Evolutionary conservation across 441 rosid genomes (phyloP), one percentile per base, ranked within the genome.

Genomic region (Adansonia grandidieri): DNA sequence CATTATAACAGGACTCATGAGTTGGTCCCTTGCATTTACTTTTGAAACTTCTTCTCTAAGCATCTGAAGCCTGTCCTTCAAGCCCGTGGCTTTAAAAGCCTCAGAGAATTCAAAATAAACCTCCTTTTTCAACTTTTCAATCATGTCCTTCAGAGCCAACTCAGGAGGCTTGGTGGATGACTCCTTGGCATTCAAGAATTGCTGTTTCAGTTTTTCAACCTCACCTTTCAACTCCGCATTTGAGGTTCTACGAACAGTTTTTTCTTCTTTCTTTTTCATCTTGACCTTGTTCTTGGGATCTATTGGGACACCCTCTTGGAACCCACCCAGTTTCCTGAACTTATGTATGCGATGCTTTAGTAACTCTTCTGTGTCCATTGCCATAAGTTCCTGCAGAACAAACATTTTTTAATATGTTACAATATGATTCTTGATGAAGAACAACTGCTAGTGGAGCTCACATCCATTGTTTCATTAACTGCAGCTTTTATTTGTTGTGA

Each of bases 401-500:
- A 60, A 9, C 19, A 17, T 19, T 1, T 68, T 45, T 56, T 28
- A 77, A 28, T 28, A 71, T 8, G 60, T 67, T 54, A 13, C 20
- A 32, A 28, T n/a, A 32, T 1, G 14, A 60, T 71, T n/a, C 51
- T 67, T 66, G 13, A 71, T 11, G 66, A 66, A 65, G n/a, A 77
- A 70, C 63, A 20, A 51, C 67, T 5, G 10, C 4, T n/a, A 53
- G 71, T 58, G 63, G 73, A 71, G 85, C 96, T 72, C 83, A 94
- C 98, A 78, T 87, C 85, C 96, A 90, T 92, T 80, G 86, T 9
- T 80, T 89, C 87, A 71, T 86, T 89, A 78, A 92, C 91, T 40
- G 94, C 91, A 58, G 79, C 81, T 90, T 91, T 94, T 80, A 94
- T 92, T 83, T 86, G 90, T 79, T 87, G 89, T 47, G 98, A 91